Evolutionary conservation across 345 rosid species (phyloP).

Genomic region (Nephelium lappaceum): DNA sequence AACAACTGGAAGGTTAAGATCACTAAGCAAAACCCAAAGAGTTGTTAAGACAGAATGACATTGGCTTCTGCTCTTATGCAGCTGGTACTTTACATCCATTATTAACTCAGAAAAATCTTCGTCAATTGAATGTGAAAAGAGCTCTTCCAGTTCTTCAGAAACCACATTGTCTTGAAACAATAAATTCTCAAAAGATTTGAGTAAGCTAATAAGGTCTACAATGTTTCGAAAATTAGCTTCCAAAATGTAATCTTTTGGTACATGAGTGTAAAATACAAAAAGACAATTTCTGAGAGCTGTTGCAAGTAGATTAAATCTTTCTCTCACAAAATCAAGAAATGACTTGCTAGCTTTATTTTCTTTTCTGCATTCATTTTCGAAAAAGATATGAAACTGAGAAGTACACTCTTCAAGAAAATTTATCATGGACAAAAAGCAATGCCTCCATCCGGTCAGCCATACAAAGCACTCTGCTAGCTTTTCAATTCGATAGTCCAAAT

Average conservation of each 20-base stretch:
- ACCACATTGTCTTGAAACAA: conserved; percentile 18
- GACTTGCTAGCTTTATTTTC: conserved; percentile 15
- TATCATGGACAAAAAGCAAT: conserved; percentile 11
- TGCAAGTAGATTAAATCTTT: conserved; percentile 2
- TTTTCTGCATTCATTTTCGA: conserved; percentile 26
- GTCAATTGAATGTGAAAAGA: conserved; percentile 21
- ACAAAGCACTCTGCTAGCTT: conserved; percentile 23
- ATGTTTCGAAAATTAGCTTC: conserved; percentile 17
- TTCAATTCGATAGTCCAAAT: conserved; percentile 26
- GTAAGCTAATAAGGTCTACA: conserved; percentile 14
- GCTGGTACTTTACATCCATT: background rate
- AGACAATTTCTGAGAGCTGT: conserved; percentile 27
- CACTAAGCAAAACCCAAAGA: conserved; percentile 10
- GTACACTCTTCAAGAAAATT: conserved; percentile 10
- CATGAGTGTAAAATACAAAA: conserved; percentile 29
- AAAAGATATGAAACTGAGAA: background rate
- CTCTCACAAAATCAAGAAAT: conserved; percentile 36
- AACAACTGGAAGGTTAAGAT: conserved; percentile 30
- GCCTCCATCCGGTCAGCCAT: conserved; percentile 14
- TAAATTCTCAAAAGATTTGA: conserved; percentile 24
- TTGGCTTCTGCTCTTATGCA: conserved; percentile 24
- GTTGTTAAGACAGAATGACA: conserved; percentile 28
- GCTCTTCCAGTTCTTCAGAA: conserved; percentile 31
- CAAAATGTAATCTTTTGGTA: conserved; percentile 22
- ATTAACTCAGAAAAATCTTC: background rate